Evolutionary conservation across 75 land plant genomes (phyloP), one percentile per base, ranked within the genome.

Genomic region (Isoetes taiwanensis): DNA sequence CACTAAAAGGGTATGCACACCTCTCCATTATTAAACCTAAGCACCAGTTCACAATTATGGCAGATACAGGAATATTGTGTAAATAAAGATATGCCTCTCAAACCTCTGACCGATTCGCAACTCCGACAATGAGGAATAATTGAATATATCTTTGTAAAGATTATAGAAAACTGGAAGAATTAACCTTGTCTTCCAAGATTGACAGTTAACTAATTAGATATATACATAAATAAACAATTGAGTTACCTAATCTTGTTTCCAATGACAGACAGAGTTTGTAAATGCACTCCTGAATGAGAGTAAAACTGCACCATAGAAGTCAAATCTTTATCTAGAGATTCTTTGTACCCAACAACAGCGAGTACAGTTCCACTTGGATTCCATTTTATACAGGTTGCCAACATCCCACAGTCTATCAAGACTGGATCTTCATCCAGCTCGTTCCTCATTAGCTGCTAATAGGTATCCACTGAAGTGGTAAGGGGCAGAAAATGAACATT

Each of bases 401-500:
- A 14, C 74, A 71, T 71, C 27, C 29, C 48, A 30, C 63, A 28
- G 33, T 64, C 67, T 32, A 71, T 29, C 6, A 71, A 27, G 14
- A 71, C 40, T 10, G 74, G 69, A 20, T 71, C 74, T 59, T 64
- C 74, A 58, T 71, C 74, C 31, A 71, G 19, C 28, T 71, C 74
- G 35, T 71, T 67, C 29, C 68, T 64, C 74, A 71, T 71, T 38
- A 71, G 38, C 74, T 65, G 67, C 16, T 28, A 50, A 19, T 32
- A 17, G 37, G 17, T 48, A 10, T 14, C 39, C 9, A 37, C 39
- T 37, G 9, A 9, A 37, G 14, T 37, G 12, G 14, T 37, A 37
- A 14, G 12, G 39, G 14, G 39, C 39, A 10, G 14, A 10, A 9
- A 37, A 10, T 10, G 39, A 10, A 9, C 39, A 9, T 37, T 10